Conservation (phyloP, 352 stramenopile genomes). For the Peronospora belbahrii region DNA sequence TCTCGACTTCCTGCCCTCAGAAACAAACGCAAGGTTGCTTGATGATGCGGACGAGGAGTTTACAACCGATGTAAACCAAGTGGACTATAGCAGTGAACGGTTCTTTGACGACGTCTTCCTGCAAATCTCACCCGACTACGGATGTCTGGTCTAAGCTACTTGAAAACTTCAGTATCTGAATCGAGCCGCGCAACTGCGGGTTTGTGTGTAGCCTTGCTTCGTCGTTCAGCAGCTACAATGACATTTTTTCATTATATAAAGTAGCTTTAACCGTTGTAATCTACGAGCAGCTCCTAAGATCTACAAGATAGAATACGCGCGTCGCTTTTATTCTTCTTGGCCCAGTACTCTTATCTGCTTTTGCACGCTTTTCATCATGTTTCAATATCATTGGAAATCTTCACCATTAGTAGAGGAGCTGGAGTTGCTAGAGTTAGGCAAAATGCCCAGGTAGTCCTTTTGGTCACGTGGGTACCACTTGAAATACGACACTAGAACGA, state of each 20-base stretch:
- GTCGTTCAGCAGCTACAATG: slow-evolving; percentile 20
- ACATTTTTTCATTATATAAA: too few relatives aligned
- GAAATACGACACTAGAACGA: slow-evolving; percentile 63
- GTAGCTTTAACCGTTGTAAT: too few relatives aligned
- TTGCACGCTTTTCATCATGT: not conserved
- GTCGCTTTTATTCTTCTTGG: slow-evolving; percentile 4
- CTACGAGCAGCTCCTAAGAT: slow-evolving; percentile 8
- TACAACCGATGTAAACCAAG: slow-evolving; percentile 33
- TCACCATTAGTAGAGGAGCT: slow-evolving; percentile 14
- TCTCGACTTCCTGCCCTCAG: slow-evolving; percentile 31
- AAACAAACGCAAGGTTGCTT: slow-evolving; percentile 43
- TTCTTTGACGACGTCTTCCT: slow-evolving; percentile 77
- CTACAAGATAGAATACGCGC: slow-evolving; percentile 1
- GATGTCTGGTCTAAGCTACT: slow-evolving; percentile 45
- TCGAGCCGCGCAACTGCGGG: not conserved
- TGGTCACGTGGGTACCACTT: slow-evolving; percentile 70
- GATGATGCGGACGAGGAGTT: slow-evolving; percentile 44
- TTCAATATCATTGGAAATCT: not conserved
- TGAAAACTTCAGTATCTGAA: not conserved
- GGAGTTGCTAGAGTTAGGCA: slow-evolving; percentile 24
- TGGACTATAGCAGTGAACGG: slow-evolving; percentile 62
- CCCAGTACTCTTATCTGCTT: slow-evolving; percentile 1
- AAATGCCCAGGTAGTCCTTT: slow-evolving; percentile 59
- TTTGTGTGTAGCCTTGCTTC: slow-evolving; percentile 4
- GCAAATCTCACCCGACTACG: slow-evolving; percentile 69